Percentiles rank a stretch among this genome's conserved stretches.
Evolutionary conservation across 495 filamentous ascomycete genomes (phyloP).

Genomic region (Schizothecium vesticola): DNA sequence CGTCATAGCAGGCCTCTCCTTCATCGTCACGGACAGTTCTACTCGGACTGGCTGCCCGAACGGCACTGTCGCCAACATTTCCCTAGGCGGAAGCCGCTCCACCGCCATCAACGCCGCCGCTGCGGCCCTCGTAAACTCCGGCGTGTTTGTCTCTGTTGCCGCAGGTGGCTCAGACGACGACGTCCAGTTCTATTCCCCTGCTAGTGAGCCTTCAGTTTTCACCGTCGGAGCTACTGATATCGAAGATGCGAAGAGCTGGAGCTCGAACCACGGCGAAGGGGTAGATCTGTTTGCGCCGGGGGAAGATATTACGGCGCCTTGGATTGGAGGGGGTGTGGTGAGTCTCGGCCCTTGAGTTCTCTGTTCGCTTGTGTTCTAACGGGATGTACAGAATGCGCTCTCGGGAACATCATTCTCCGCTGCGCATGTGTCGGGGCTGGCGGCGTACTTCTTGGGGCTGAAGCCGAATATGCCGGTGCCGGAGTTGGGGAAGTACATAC

Average conservation of each 20-base stretch:
- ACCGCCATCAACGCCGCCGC: slow-evolving; percentile 44
- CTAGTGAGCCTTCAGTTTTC: slow-evolving; percentile 47
- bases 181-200: slow-evolving; percentile 41
- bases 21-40: slow-evolving; percentile 36
- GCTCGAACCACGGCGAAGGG: slow-evolving; percentile 52
- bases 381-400: not conserved
- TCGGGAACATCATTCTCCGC: slow-evolving; percentile 25
- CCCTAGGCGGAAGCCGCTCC: slow-evolving; percentile 44
- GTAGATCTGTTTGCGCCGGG: slow-evolving; percentile 57
- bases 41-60: slow-evolving; percentile 25
- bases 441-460: slow-evolving; percentile 35
- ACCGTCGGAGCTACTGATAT: slow-evolving; percentile 51
- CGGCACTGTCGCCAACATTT: slow-evolving; percentile 46
- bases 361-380: not conserved
- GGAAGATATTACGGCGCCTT: slow-evolving; percentile 40
- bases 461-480: not conserved
- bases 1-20: slow-evolving; percentile 53
- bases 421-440: slow-evolving; percentile 44
- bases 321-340: slow-evolving; percentile 42
- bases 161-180: slow-evolving; percentile 42
- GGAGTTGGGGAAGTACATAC: not conserved
- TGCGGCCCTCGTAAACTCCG: slow-evolving; percentile 35
- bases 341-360: slow-evolving; percentile 7
- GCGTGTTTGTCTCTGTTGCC: slow-evolving; percentile 44
- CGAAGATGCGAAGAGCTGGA: slow-evolving; percentile 41